Conservation (phyloP, 441 rosid genomes). For the Populus hybrid region DNA sequence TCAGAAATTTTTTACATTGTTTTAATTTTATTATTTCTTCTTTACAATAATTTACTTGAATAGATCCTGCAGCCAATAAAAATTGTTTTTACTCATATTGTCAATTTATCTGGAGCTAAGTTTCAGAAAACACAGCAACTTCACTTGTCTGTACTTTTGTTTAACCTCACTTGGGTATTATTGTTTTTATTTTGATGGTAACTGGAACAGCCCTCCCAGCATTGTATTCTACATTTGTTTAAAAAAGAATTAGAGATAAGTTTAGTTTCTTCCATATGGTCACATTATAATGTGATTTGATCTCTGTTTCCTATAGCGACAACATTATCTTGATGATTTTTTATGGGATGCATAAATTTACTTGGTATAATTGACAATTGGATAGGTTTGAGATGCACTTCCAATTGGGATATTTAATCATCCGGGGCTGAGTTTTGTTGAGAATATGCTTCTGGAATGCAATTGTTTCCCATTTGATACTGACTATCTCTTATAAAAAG, state of each 20-base stretch:
- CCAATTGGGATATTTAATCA: background rate
- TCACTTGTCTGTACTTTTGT: too few species aligned
- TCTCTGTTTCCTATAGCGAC: too few species aligned
- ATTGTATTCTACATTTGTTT: too few species aligned
- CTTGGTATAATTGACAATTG: background rate
- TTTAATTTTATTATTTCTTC: background rate
- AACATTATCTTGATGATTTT: background rate
- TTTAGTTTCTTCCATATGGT: too few species aligned
- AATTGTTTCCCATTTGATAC: background rate
- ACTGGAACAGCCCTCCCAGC: too few species aligned
- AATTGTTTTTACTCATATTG: background rate
- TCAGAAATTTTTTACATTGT: slow-evolving; percentile 25
- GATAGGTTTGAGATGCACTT: slow-evolving; percentile 2
- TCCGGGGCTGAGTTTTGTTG: background rate
- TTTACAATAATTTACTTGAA: background rate
- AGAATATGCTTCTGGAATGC: background rate
- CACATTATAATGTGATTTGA: too few species aligned
- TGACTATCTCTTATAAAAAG: background rate
- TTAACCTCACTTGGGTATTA: too few species aligned
- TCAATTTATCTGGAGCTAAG: too few species aligned
- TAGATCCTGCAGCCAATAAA: background rate
- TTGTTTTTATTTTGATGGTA: too few species aligned
- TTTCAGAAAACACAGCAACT: background rate
- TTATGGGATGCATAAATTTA: background rate
- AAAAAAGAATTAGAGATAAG: too few species aligned